Percentiles rank a stretch among this genome's conserved stretches.
Evolutionary conservation across 106 monocot species (phyloP).

Genomic region (Narthecium ossifragum): DNA sequence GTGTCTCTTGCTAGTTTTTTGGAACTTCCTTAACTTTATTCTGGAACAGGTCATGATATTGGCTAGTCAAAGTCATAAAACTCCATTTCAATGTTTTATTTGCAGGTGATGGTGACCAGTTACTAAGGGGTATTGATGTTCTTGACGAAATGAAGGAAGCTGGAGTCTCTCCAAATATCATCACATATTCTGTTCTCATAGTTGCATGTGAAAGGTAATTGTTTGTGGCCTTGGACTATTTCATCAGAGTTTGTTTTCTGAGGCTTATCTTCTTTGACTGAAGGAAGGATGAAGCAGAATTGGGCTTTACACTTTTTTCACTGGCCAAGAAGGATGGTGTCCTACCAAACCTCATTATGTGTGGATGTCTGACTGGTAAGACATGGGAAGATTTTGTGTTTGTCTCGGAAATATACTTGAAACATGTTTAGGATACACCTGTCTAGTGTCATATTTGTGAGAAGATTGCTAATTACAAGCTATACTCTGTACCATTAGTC

Average conservation of each 20-base stretch:
- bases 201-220: constrained; percentile 93
- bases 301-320: constrained; percentile 54
- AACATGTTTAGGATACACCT: no score
- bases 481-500: no score
- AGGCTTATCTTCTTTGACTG: constrained; percentile 16
- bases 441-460: no score
- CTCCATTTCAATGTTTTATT: neutral
- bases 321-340: constrained; percentile 57
- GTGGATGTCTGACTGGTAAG: constrained; percentile 73
- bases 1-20: no score
- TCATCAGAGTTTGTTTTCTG: neutral
- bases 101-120: constrained; percentile 83
- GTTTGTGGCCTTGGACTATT: constrained; percentile 1
- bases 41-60: neutral
- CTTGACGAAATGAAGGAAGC: constrained; percentile 64
- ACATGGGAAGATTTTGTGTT: neutral
- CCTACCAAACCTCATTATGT: constrained; percentile 59
- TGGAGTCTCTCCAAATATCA: constrained; percentile 66
- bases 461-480: no score
- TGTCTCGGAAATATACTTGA: neutral
- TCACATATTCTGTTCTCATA: constrained; percentile 77
- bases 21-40: no score
- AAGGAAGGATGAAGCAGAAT: constrained; percentile 78
- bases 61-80: neutral
- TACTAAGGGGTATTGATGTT: constrained; percentile 65